These are phyloP conservation scores for Butyriboletus appendiculatus DNA, from an alignment of 1,284 basidiomycete species.

Conservation along the genomic window DNA sequence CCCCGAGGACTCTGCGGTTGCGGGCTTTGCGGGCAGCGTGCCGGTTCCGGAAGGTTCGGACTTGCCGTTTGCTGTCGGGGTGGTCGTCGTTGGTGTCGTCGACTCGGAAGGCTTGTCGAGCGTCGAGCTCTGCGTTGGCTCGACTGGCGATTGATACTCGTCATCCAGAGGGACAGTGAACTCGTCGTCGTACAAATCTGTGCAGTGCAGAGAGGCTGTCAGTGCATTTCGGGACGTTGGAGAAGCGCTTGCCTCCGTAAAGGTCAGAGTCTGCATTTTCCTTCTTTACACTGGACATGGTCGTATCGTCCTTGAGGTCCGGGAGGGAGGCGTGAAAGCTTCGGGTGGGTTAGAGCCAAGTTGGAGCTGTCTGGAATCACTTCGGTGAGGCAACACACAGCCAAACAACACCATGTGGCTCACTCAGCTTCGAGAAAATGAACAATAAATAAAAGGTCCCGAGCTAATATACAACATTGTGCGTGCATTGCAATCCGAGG, in stretches of 20 bases:
- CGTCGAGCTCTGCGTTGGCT: slow-evolving; percentile 12
- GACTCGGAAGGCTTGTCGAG: slow-evolving; percentile 13
- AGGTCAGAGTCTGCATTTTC: slow-evolving; percentile 39
- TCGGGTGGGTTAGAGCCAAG: slow-evolving; percentile 8
- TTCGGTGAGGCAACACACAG: slow-evolving; percentile 15
- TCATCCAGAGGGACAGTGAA: slow-evolving; percentile 40
- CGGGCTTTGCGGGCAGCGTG: slow-evolving; percentile 37
- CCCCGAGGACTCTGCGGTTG: slow-evolving; percentile 18
- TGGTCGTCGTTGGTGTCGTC: slow-evolving; percentile 8
- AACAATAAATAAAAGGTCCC: slow-evolving; percentile 28
- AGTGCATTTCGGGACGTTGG: slow-evolving; percentile 1
- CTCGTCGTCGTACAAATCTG: slow-evolving; percentile 46
- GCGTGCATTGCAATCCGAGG: slow-evolving; percentile 20
- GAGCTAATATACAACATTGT: slow-evolving; percentile 31
- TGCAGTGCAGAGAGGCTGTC: neutral
- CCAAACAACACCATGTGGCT: slow-evolving; percentile 25
- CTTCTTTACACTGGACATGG: slow-evolving; percentile 30
- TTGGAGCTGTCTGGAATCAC: neutral
- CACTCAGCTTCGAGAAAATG: neutral
- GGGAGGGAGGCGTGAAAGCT: neutral
- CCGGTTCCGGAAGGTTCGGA: slow-evolving; percentile 19
- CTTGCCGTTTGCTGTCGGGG: slow-evolving; percentile 9
- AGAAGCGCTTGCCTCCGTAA: slow-evolving; percentile 34
- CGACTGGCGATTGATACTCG: slow-evolving; percentile 29
- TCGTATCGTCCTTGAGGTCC: slow-evolving; percentile 5